Percentiles rank a stretch among this genome's conserved stretches.
Conservation (phyloP, 2,329 filamentous ascomycete genomes). For the Acrocalymma vagum region DNA sequence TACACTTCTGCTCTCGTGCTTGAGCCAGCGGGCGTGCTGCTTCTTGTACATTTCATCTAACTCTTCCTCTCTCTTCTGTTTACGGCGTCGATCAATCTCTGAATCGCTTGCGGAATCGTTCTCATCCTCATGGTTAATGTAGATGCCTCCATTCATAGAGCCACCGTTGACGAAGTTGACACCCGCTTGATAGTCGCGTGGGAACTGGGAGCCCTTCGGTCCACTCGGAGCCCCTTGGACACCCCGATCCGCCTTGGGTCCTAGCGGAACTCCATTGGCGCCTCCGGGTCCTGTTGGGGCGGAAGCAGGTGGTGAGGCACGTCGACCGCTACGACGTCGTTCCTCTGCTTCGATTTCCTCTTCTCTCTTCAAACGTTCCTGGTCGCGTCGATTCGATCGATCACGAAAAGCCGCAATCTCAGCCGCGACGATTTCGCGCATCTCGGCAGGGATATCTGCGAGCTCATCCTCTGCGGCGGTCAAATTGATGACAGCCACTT, state of each 20-base stretch:
- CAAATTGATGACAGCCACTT: conserved; percentile 89
- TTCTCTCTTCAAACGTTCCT: conserved; percentile 86
- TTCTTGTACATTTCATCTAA: conserved; percentile 83
- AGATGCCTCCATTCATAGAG: conserved; percentile 65
- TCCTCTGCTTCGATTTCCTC: conserved; percentile 93
- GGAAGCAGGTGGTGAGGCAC: conserved; percentile 73
- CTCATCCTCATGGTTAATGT: conserved; percentile 76
- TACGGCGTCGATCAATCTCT: conserved; percentile 78
- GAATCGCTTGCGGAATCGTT: conserved; percentile 88
- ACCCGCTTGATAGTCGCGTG: conserved; percentile 77
- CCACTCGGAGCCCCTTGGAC: conserved; percentile 79
- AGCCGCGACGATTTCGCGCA: conserved; percentile 91
- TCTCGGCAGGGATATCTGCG: conserved; percentile 92
- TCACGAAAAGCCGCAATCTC: conserved; percentile 97
- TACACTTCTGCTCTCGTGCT: conserved; percentile 83
- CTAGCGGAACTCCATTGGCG: conserved; percentile 79
- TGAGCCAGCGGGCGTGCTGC: conserved; percentile 88
- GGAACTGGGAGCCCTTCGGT: conserved; percentile 71
- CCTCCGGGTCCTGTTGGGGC: conserved; percentile 69
- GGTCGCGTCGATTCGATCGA: conserved; percentile 84
- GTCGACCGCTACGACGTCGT: conserved; percentile 73
- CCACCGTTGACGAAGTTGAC: conserved; percentile 85
- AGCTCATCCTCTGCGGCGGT: conserved; percentile 82
- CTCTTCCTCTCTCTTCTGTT: conserved; percentile 76
- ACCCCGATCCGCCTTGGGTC: conserved; percentile 69